phyloP scores from a whole-genome alignment of 441 rosid species.

The Brassica balearica region DNA sequence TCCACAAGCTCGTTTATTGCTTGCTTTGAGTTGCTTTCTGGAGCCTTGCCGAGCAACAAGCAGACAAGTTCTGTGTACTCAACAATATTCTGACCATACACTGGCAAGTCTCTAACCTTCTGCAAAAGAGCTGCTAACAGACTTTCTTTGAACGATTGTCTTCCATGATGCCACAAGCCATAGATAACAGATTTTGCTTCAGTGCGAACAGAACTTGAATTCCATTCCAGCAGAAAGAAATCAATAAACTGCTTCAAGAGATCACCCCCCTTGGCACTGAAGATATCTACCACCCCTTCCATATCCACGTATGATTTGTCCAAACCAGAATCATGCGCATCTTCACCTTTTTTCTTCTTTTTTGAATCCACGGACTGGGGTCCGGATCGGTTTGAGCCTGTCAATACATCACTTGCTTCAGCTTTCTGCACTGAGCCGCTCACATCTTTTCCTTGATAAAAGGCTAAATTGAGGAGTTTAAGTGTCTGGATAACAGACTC shows the following conservation, averaged over 20 bases:
- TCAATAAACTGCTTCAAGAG: constrained; percentile 93
- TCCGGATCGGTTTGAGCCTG: constrained; percentile 73
- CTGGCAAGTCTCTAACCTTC: constrained; percentile 79
- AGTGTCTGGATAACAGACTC: constrained; percentile 96
- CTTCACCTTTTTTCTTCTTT: constrained; percentile 98
- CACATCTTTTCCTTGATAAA: constrained; percentile 94
- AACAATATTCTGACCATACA: constrained; percentile 97
- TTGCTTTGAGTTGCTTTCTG: constrained; percentile 84
- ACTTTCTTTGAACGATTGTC: constrained; percentile 81
- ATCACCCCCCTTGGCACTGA: constrained; percentile 78
- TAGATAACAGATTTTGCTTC: constrained; percentile 95
- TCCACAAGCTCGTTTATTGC: constrained; percentile 78
- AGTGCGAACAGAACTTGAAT: constrained; percentile 88
- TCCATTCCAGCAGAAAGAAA: constrained; percentile 98
- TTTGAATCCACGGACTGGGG: constrained; percentile 80
- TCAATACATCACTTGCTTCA: constrained; percentile 75
- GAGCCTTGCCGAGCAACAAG: constrained; percentile 85
- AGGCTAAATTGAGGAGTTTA: constrained; percentile 91
- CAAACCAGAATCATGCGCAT: constrained; percentile 80
- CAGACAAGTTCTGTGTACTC: constrained; percentile 96
- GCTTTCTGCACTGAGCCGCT: constrained; percentile 69
- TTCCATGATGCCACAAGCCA: constrained; percentile 99
- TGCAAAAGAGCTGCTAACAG: constrained; percentile 76
- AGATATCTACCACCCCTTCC: constrained; percentile 89
- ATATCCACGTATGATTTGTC: constrained; percentile 96